Conservation (phyloP, 371 early-diverging fungal genomes). For the Dinochytrium kinnereticum region DNA sequence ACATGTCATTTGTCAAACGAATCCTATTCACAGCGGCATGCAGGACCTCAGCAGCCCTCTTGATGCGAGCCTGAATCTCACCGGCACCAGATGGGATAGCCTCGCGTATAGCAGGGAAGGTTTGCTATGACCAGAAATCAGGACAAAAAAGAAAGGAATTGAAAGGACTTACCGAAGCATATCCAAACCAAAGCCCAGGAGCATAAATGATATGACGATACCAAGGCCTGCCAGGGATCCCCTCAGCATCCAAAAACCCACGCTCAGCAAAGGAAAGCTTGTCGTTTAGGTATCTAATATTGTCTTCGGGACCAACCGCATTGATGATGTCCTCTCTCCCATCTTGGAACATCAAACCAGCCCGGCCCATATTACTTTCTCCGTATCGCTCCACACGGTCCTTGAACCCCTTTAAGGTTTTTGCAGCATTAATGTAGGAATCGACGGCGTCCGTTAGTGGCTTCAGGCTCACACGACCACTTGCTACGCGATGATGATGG, state of each 20-base stretch:
- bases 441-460: neutral
- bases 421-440: neutral
- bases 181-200: conserved; percentile 62
- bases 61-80: neutral
- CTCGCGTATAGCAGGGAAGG: conserved; percentile 15
- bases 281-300: conserved; percentile 40
- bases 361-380: neutral
- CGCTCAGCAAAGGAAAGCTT: conserved; percentile 58
- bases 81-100: neutral
- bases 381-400: neutral
- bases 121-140: neutral
- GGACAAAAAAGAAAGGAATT: neutral
- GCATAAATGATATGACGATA: conserved; percentile 66
- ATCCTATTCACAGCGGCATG: neutral
- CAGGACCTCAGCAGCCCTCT: neutral
- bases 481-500: neutral
- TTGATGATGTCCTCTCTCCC: neutral
- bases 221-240: conserved; percentile 64
- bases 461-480: neutral
- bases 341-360: neutral
- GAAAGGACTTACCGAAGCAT: conserved; percentile 37
- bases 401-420: neutral
- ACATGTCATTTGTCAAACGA: too few relatives aligned
- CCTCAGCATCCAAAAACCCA: conserved; percentile 60
- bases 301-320: neutral